Base-by-base conservation (phyloP, 371 early-diverging fungal genomes). In the Rhizopus stolonifer region DNA sequence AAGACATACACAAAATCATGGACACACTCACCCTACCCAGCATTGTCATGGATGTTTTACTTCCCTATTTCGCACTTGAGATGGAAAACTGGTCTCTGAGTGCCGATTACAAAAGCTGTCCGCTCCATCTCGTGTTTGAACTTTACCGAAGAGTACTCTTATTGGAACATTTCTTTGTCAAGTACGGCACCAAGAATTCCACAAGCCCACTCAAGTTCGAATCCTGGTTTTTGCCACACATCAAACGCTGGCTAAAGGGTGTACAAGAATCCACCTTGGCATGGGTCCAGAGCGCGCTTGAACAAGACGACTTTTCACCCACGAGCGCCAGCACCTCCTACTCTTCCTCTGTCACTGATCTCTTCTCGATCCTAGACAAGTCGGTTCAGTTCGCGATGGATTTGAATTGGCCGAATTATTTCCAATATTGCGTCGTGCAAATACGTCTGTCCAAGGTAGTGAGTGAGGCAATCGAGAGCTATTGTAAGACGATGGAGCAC, bases 331-430 rank as follows among this genome's bases (percentile, higher is more conserved):
- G 67, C 14, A 79, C 79, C 17, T 70, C 67, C 15, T 84, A 86
- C 56, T 88, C 89, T 2, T 86, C 87, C 2, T 87, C 90, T 1
- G 81, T 87, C 7, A 74, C 83, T 23, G 90, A 89, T 51, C 55
- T 89, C 17, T 76, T 87, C 46, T 67, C 80, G 10, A 81, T 84
- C 59, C 85, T 87, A 53, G 74, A 83, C 42, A 82, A 87, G 56
- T 82, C 85, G 4, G 62, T 83, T 13, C 75, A 81, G 4, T 82
- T 80, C 54, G 57, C 83, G 14, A 67, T 72, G 21, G 65, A 69
- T 9, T 52, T 89, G 29, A 68, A 78, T 32, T 89, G 90, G 90
- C 89, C 90, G 0, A 75, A 87, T 44, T 70, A 82, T 33, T 68
- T 78, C 22, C 80, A 80, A 45, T 62, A 74, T 26, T 87, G 84